Conservation (phyloP, 768 basidiomycete genomes). For the Collybiopsis luxurians region DNA sequence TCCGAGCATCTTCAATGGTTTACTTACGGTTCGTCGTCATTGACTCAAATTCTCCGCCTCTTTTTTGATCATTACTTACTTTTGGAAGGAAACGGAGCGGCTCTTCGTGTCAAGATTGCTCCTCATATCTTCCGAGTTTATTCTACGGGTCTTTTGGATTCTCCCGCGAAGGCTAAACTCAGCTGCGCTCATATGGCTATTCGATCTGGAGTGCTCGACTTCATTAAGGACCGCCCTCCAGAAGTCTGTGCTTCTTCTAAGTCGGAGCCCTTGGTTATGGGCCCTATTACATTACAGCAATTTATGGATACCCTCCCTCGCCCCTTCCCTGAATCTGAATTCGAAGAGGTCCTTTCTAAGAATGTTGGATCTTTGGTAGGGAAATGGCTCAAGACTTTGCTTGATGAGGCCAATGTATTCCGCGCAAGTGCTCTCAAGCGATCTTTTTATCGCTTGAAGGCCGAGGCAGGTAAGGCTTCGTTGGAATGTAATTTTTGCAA, state of each 20-base stretch:
- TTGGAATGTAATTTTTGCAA: background rate
- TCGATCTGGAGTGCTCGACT: background rate
- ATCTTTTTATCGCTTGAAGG: background rate
- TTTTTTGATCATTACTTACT: background rate
- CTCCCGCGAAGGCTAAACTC: background rate
- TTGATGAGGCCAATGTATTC: background rate
- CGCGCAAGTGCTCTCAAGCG: background rate
- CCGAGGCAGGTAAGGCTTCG: background rate
- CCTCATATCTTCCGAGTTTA: background rate
- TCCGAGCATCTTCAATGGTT: background rate
- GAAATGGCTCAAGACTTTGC: background rate
- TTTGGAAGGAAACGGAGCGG: background rate
- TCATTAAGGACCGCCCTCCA: background rate
- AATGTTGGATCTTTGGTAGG: background rate
- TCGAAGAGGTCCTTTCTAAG: background rate
- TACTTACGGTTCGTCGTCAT: background rate
- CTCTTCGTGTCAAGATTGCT: background rate
- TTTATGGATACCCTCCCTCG: background rate
- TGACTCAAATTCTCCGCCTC: no score
- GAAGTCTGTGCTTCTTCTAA: background rate
- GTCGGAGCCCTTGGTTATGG: background rate
- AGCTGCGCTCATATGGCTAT: background rate
- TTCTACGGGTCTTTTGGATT: background rate
- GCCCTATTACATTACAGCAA: background rate
- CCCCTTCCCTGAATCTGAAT: background rate